These are phyloP conservation scores for Hypoxylon sp. DNA, from an alignment of 2,329 filamentous ascomycete species.

Conservation along the genomic window DNA sequence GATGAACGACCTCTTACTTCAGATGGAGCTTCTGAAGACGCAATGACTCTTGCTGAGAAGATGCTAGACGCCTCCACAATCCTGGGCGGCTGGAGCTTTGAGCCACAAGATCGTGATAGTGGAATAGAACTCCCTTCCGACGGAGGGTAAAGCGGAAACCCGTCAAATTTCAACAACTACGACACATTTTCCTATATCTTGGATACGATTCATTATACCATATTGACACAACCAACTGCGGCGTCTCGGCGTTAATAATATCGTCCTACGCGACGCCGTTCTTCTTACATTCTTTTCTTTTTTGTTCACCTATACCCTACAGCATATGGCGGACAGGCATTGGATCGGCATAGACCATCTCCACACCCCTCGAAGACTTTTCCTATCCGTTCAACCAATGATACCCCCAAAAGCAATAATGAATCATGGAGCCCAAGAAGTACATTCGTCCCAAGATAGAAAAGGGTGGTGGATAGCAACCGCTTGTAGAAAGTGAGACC, in stretches of 20 bases:
- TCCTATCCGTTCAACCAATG: constrained; percentile 27
- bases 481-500: constrained; percentile 24
- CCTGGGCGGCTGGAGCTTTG: constrained; percentile 45
- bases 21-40: constrained; percentile 44
- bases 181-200: constrained; percentile 29
- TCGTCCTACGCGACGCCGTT: constrained; percentile 21
- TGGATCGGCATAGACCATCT: constrained; percentile 39
- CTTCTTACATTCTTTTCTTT: constrained; percentile 21
- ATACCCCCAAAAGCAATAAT: constrained; percentile 38
- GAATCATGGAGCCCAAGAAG: constrained; percentile 34
- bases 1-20: constrained; percentile 46
- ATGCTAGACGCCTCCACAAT: constrained; percentile 31
- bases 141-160: constrained; percentile 45
- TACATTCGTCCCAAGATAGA: constrained; percentile 24
- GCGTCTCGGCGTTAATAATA: constrained; percentile 15
- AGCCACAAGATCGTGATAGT: constrained; percentile 63
- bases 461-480: constrained; percentile 13
- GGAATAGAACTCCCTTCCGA: constrained; percentile 63
- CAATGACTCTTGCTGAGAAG: constrained; percentile 37
- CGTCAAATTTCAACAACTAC: constrained; percentile 11
- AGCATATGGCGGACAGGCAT: constrained; percentile 26
- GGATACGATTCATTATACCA: constrained; percentile 37
- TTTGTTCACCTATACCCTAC: constrained; percentile 37
- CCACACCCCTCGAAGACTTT: constrained; percentile 30
- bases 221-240: constrained; percentile 18